Evolutionary conservation across 2,329 filamentous ascomycete genomes (phyloP).

Genomic region (Pseudocercospora eumusae): DNA sequence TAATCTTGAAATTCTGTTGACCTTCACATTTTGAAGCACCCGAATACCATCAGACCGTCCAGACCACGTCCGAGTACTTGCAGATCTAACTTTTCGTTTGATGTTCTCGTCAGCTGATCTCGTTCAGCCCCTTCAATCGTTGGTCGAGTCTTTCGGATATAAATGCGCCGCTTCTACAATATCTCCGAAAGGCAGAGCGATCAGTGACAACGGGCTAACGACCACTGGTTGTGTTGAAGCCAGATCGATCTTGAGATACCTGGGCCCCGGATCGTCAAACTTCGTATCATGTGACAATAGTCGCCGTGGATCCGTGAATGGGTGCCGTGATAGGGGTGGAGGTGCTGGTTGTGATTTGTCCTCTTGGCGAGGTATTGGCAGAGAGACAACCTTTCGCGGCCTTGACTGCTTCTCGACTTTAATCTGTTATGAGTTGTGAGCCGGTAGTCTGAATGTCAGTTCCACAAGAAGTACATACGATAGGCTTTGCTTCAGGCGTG

Average conservation of each 20-base stretch:
- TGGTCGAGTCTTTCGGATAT: neutral
- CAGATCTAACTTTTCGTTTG: neutral
- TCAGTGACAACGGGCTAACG: slow-evolving; percentile 22
- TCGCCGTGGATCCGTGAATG: slow-evolving; percentile 11
- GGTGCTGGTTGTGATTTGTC: neutral
- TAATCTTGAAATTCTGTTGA: neutral
- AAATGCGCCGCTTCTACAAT: slow-evolving; percentile 18
- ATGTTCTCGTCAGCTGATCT: neutral
- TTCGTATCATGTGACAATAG: slow-evolving; percentile 12
- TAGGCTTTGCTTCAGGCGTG: neutral
- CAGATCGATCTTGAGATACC: slow-evolving; percentile 17
- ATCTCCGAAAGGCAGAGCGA: slow-evolving; percentile 20
- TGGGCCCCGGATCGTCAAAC: slow-evolving; percentile 15
- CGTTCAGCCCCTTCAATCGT: neutral
- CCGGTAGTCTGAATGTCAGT: neutral
- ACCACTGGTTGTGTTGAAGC: slow-evolving; percentile 14
- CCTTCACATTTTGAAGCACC: neutral
- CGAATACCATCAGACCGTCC: neutral
- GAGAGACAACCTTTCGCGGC: neutral
- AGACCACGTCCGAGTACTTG: neutral
- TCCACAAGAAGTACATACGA: neutral
- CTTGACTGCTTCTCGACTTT: neutral
- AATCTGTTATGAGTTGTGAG: neutral
- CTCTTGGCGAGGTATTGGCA: neutral
- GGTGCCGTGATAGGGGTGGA: slow-evolving; percentile 5